Percentiles rank a stretch among this genome's conserved stretches.
Conservation (phyloP, 2,329 filamentous ascomycete species). For the Colletotrichum theobromicola region DNA sequence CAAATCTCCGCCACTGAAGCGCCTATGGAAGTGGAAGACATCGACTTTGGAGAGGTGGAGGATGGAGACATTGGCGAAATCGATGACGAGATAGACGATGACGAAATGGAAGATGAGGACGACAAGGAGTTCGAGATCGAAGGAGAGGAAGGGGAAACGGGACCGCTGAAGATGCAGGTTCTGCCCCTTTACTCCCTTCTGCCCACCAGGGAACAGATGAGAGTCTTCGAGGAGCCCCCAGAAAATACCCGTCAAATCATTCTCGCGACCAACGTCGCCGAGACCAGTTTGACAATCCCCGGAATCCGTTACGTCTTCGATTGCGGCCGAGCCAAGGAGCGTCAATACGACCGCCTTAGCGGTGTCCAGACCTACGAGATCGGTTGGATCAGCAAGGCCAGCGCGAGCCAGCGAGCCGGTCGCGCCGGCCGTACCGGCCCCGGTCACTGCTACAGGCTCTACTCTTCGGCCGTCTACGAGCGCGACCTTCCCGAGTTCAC, state of each 20-base stretch:
- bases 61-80: conserved; percentile 67
- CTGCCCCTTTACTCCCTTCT: conserved; percentile 94
- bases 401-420: conserved; percentile 88
- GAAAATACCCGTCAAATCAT: conserved; percentile 86
- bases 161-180: conserved; percentile 76
- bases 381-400: conserved; percentile 97
- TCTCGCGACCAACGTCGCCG: conserved; percentile 93
- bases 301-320: conserved; percentile 96
- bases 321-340: conserved; percentile 89
- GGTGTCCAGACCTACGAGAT: conserved; percentile 96
- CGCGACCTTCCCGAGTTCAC: conserved; percentile 86
- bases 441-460: conserved; percentile 93
- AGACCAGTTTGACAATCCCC: conserved; percentile 96
- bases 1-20: conserved; percentile 78
- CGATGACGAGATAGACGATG: conserved; percentile 63
- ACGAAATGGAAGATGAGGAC: conserved; percentile 57
- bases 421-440: conserved; percentile 95
- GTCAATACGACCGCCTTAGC: conserved; percentile 84
- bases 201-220: conserved; percentile 87
- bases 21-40: conserved; percentile 83
- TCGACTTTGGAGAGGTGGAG: conserved; percentile 77
- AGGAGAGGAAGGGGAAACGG: conserved; percentile 66
- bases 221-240: conserved; percentile 85
- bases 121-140: conserved; percentile 72
- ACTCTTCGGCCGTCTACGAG: conserved; percentile 93